Conservation (phyloP, 495 filamentous ascomycete species). For the Penicillium simplicissimum region DNA sequence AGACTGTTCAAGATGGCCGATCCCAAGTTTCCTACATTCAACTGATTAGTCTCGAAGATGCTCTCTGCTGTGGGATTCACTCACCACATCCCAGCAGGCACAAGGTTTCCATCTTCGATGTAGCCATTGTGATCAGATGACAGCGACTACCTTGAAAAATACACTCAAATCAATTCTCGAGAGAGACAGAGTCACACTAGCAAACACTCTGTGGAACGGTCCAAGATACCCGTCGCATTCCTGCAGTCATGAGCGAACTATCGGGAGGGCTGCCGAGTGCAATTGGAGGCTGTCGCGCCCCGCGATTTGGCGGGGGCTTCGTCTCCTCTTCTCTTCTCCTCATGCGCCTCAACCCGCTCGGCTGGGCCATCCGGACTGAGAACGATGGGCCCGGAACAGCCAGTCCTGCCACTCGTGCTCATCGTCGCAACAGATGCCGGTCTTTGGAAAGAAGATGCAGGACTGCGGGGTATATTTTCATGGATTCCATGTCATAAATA, state of each 20-base stretch:
- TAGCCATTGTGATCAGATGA: conserved; percentile 16
- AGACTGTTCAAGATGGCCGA: conserved; percentile 39
- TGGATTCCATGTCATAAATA: background rate
- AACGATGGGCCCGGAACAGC: conserved; percentile 1
- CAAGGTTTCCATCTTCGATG: conserved; percentile 26
- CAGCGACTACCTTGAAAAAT: background rate
- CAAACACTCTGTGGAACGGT: background rate
- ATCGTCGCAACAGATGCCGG: conserved; percentile 6
- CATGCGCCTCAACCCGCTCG: conserved; percentile 3
- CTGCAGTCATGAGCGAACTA: background rate
- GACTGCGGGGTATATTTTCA: conserved; percentile 8
- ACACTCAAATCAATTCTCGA: background rate
- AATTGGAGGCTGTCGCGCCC: background rate
- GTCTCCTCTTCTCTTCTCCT: background rate
- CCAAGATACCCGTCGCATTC: background rate
- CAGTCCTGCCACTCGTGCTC: background rate
- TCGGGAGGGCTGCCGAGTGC: conserved; percentile 15
- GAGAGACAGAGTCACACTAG: background rate
- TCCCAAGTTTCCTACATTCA: conserved; percentile 38
- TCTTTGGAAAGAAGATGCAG: background rate
- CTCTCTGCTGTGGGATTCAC: conserved; percentile 2
- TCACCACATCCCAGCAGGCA: conserved; percentile 43
- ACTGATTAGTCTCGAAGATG: background rate
- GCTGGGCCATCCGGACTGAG: conserved; percentile 5
- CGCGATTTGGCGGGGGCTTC: background rate